phyloP scores from a whole-genome alignment of 345 rosid species.

The Rhodamnia rubescens region DNA sequence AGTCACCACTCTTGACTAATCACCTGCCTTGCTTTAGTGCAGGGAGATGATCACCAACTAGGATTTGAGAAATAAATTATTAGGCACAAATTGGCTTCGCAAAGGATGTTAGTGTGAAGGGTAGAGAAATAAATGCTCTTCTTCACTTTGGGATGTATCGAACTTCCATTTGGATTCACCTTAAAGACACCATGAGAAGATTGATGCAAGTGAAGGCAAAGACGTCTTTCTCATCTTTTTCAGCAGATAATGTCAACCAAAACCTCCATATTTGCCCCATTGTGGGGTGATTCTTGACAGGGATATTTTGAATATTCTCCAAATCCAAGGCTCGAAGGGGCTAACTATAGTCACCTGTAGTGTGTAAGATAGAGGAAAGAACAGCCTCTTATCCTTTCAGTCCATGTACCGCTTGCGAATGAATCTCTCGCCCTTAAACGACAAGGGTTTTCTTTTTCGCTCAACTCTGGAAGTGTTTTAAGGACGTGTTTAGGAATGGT shows the following conservation, averaged over 20 bases:
- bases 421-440: neutral
- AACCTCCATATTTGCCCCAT: neutral
- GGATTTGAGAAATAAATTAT: neutral
- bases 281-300: neutral
- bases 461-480: neutral
- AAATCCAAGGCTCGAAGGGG: neutral
- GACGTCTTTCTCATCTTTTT: neutral
- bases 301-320: neutral
- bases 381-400: neutral
- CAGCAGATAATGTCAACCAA: neutral
- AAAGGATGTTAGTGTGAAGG: neutral
- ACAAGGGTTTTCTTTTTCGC: neutral
- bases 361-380: neutral
- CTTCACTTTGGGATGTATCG: neutral
- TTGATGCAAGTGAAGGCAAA: neutral
- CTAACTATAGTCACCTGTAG: neutral
- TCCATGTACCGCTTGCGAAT: neutral
- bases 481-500: neutral
- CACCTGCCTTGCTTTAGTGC: neutral
- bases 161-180: neutral
- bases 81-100: neutral
- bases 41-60: neutral
- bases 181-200: neutral
- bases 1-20: neutral
- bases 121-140: neutral